phyloP scores from a whole-genome alignment of 495 filamentous ascomycete genomes.

The Neurospora terricola region DNA sequence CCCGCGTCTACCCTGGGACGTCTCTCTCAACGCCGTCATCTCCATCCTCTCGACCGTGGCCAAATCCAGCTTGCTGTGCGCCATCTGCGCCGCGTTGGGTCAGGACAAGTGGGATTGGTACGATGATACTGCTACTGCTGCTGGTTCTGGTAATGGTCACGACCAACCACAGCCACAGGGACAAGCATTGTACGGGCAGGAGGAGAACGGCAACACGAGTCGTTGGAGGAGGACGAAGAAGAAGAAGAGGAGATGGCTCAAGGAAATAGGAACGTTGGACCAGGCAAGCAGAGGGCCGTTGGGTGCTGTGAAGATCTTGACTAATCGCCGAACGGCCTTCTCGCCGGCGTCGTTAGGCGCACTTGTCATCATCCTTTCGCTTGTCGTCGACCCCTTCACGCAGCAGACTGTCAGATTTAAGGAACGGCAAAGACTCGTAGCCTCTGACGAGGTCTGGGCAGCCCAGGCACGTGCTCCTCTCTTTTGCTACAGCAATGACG shows the following conservation, averaged over 20 bases:
- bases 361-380: not conserved
- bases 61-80: no score
- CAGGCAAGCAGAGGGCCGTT: not conserved
- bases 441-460: not conserved
- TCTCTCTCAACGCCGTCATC: no score
- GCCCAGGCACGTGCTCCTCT: not conserved
- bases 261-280: not conserved
- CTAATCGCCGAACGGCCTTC: no score
- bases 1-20: no score
- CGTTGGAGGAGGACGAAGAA: no score
- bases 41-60: no score
- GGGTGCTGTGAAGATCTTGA: not conserved
- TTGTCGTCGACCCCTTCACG: not conserved
- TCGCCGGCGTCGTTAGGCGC: not conserved
- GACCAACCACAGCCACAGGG: no score
- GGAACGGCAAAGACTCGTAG: not conserved
- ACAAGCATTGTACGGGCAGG: no score
- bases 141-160: not conserved
- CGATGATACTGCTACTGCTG: not conserved
- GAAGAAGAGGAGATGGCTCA: not conserved
- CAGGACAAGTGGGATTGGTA: no score
- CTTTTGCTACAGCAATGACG: no score
- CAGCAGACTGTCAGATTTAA: not conserved
- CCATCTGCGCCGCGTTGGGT: no score
- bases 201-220: no score